Evolutionary conservation across 495 filamentous ascomycete species (phyloP).

Genomic region (Monascus purpureus): DNA sequence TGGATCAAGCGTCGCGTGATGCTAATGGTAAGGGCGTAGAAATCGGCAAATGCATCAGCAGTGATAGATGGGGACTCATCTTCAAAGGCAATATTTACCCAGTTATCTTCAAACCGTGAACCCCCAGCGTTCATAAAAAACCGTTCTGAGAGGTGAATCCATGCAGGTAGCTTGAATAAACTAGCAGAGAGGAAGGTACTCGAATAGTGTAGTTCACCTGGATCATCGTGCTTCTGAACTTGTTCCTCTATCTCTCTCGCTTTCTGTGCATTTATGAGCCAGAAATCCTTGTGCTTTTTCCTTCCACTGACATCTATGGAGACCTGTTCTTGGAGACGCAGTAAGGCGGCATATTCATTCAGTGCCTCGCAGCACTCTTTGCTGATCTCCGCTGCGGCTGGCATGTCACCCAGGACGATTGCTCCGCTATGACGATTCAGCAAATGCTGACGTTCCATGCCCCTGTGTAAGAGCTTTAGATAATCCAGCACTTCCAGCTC

Average conservation of each 20-base stretch:
- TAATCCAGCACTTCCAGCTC: slow-evolving; percentile 60
- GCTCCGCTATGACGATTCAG: slow-evolving; percentile 9
- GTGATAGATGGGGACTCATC: slow-evolving; percentile 48
- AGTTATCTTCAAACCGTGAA: slow-evolving; percentile 44
- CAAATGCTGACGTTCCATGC: slow-evolving; percentile 20
- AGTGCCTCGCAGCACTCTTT: slow-evolving; percentile 49
- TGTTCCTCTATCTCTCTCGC: slow-evolving; percentile 25
- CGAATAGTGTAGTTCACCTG: slow-evolving; percentile 11
- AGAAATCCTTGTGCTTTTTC: slow-evolving; percentile 38
- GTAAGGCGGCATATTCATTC: slow-evolving; percentile 48
- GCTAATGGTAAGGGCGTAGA: slow-evolving; percentile 51
- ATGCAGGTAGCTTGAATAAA: slow-evolving; percentile 43
- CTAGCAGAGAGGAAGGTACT: slow-evolving; percentile 34
- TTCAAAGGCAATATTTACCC: slow-evolving; percentile 35
- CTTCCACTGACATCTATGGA: slow-evolving; percentile 41
- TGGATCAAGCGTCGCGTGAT: slow-evolving; percentile 57
- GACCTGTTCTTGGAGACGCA: slow-evolving; percentile 42
- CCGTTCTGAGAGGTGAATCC: slow-evolving; percentile 48
- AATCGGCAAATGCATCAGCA: slow-evolving; percentile 56
- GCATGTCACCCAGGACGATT: slow-evolving; percentile 31
- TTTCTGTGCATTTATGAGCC: slow-evolving; percentile 35
- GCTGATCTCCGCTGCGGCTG: slow-evolving; percentile 62
- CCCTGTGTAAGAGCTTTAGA: slow-evolving; percentile 43
- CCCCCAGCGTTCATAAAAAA: slow-evolving; percentile 68
- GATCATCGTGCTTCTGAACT: slow-evolving; percentile 12